Conservation (phyloP, 2,329 filamentous ascomycete species). For the Rhynchosporium secalis region DNA sequence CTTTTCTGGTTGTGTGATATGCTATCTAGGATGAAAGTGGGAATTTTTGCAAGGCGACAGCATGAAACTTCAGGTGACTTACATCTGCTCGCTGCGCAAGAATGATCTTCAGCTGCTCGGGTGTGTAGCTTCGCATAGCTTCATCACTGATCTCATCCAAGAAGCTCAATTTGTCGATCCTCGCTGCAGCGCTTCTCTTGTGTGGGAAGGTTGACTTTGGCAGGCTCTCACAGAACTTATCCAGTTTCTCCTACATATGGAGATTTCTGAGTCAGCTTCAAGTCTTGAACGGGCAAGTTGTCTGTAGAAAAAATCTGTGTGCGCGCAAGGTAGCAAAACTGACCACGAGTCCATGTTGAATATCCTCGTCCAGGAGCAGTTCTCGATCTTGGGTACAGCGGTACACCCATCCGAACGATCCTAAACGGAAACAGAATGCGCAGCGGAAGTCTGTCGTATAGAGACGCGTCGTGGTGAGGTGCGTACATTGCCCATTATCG, state of each 20-base stretch:
- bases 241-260: conserved; percentile 29
- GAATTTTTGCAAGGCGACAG: not conserved
- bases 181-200: conserved; percentile 31
- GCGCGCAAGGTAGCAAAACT: conserved; percentile 12
- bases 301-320: not conserved
- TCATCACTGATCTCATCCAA: conserved; percentile 46
- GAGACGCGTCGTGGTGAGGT: conserved; percentile 66
- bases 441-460: conserved; percentile 57
- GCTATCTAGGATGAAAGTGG: too few relatives aligned
- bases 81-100: conserved; percentile 54
- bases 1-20: not conserved
- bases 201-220: conserved; percentile 25
- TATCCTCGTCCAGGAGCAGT: conserved; percentile 43
- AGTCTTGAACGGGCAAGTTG: not conserved
- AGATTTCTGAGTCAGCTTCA: not conserved
- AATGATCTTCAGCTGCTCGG: conserved; percentile 49
- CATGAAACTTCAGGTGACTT: conserved; percentile 24
- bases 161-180: conserved; percentile 29
- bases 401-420: conserved; percentile 71
- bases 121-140: conserved; percentile 48
- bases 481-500: conserved; percentile 54
- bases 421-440: conserved; percentile 54
- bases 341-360: conserved; percentile 38
- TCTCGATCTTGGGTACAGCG: conserved; percentile 67
- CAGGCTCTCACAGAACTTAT: conserved; percentile 33